A percentile compares a stretch with the other conserved stretches of the same genome.
phyloP scores from a whole-genome alignment of 228 moss, liverwort and hornwort species.

The Sphagnum magellanicum region DNA sequence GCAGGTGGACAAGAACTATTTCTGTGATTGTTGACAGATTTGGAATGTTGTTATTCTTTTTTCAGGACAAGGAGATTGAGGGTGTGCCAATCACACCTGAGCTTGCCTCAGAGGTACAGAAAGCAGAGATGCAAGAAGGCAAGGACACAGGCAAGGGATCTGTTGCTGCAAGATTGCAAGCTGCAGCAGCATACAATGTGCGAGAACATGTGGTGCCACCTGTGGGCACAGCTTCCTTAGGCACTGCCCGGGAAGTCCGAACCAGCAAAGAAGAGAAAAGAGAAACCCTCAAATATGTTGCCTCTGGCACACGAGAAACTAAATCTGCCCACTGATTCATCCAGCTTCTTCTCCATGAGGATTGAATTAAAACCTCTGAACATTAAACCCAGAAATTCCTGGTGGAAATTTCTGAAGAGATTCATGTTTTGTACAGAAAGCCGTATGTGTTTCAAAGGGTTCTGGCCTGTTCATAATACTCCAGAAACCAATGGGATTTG shows the following conservation, averaged over 20 bases:
- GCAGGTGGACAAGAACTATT: too few species aligned
- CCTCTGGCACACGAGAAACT: neutral
- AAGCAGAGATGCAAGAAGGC: conserved; percentile 17
- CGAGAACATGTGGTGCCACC: conserved; percentile 22
- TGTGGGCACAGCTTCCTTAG: conserved; percentile 10
- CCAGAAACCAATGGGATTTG: too few species aligned
- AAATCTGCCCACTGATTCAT: neutral
- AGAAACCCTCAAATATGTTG: neutral
- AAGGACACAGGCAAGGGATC: conserved; percentile 27
- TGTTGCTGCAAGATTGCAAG: conserved; percentile 14
- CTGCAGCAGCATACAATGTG: conserved; percentile 18
- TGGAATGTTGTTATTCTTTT: neutral
- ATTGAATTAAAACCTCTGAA: too few species aligned
- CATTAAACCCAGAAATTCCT: too few species aligned
- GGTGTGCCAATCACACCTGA: conserved; percentile 21
- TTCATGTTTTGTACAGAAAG: too few species aligned
- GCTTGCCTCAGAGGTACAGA: conserved; percentile 13
- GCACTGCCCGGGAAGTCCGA: conserved; percentile 2
- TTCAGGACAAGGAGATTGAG: conserved; percentile 13
- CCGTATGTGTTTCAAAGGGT: too few species aligned
- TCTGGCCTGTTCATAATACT: too few species aligned
- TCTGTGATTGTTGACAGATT: neutral
- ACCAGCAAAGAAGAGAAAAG: neutral
- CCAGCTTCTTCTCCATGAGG: too few species aligned
- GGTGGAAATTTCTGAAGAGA: too few species aligned